phyloP scores from a whole-genome alignment of 1,284 basidiomycete genomes.

The Trametes sp. region DNA sequence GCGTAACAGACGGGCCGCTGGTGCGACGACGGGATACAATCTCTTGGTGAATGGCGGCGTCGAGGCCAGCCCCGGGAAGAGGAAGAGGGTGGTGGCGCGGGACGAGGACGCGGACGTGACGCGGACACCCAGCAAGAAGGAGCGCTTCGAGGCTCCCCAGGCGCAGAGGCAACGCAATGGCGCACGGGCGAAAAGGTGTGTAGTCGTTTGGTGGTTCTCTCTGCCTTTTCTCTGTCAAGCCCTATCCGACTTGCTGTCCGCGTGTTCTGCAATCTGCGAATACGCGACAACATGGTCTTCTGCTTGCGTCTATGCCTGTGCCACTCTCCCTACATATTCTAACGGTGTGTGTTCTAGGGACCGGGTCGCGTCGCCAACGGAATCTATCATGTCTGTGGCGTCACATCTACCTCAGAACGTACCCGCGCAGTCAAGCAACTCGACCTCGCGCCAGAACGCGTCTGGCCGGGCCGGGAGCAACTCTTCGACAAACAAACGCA shows the following conservation, averaged over 20 bases:
- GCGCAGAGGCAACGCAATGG: conserved; percentile 50
- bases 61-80: conserved; percentile 62
- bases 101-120: conserved; percentile 71
- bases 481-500: conserved; percentile 34
- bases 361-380: conserved; percentile 72
- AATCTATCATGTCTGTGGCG: conserved; percentile 72
- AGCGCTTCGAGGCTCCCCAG: conserved; percentile 43
- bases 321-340: no score
- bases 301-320: no score
- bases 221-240: no score
- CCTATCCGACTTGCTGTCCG: no score
- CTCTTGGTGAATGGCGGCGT: conserved; percentile 35
- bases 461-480: conserved; percentile 36
- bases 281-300: no score
- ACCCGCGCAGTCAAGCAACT: conserved; percentile 11
- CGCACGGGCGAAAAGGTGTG: conserved; percentile 66
- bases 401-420: conserved; percentile 53
- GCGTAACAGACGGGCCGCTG: conserved; percentile 52
- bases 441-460: conserved; percentile 33
- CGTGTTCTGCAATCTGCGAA: no score
- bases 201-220: conserved; percentile 25
- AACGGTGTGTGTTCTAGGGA: conserved; percentile 43
- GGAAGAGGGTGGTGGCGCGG: conserved; percentile 56
- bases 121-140: conserved; percentile 55
- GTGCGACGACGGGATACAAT: conserved; percentile 26